These are phyloP conservation scores for Candolleomyces efflorescens DNA, from an alignment of 768 basidiomycete species.

Conservation along the genomic window DNA sequence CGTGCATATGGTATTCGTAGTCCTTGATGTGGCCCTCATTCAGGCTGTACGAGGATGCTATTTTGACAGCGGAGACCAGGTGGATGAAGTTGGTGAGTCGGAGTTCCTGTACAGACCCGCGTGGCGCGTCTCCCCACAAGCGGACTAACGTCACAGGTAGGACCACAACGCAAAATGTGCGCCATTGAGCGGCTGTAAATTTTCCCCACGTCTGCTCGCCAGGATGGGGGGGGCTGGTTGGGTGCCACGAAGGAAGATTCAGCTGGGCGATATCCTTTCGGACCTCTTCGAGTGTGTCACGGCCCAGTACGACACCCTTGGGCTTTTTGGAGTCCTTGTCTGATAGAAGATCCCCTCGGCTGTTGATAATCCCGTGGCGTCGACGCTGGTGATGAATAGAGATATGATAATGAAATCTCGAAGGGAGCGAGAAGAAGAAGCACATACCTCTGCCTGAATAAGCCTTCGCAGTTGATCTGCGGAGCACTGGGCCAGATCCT, in stretches of 20 bases:
- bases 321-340: too few relatives aligned
- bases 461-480: too few relatives aligned
- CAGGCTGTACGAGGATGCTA: slow-evolving; percentile 21
- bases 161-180: slow-evolving; percentile 16
- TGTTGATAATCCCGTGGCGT: too few relatives aligned
- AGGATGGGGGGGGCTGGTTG: slow-evolving; percentile 11
- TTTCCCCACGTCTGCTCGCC: slow-evolving; percentile 18
- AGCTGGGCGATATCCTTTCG: slow-evolving; percentile 13
- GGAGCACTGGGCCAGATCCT: too few relatives aligned
- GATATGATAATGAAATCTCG: too few relatives aligned
- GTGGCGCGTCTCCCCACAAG: slow-evolving; percentile 25
- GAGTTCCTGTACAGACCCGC: slow-evolving; percentile 4
- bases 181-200: slow-evolving; percentile 33
- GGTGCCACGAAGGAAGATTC: slow-evolving; percentile 16
- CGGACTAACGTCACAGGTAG: slow-evolving; percentile 32
- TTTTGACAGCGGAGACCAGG: slow-evolving; percentile 29
- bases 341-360: too few relatives aligned
- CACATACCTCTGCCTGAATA: too few relatives aligned
- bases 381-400: too few relatives aligned
- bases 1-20: slow-evolving; percentile 25
- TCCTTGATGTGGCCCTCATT: slow-evolving; percentile 11
- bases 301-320: neutral
- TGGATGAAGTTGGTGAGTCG: slow-evolving; percentile 28
- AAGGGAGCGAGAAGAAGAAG: too few relatives aligned
- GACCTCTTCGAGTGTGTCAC: slow-evolving; percentile 5